Evolutionary conservation across 352 stramenopile genomes (phyloP), one percentile per base, ranked within the genome.

Genomic region (Phytophthora gonapodyides): DNA sequence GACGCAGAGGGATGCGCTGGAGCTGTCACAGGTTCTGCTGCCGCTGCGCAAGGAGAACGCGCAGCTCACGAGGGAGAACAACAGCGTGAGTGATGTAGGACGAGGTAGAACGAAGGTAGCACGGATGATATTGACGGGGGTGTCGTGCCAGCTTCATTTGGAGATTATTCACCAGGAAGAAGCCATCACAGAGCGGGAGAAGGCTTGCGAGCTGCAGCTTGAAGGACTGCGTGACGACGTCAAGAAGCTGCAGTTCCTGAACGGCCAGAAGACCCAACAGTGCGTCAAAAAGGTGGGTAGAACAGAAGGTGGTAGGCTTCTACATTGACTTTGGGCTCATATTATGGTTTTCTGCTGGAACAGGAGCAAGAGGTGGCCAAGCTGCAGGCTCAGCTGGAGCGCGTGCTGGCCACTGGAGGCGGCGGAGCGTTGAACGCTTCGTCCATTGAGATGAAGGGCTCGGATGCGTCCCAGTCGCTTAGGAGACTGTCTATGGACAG

Each of bases 131-230:
- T n/a, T n/a, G n/a, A n/a, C n/a, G n/a, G n/a, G n/a, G n/a, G n/a
- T n/a, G n/a, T n/a, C n/a, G n/a, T n/a, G n/a, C 15, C 46, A 92
- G 83, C 73, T 93, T 7, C 82, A 91, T 58, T 45, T 91, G 41
- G 81, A 93, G 62, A 80, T 90, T 46, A 93, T 93, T 51, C 84
- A 93, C 64, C 81, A 93, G 43, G 81, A 93, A 75, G 84, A 93
- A 47, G 73, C 76, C 16, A 76, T 91, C 33, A 75, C 68, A 5
- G 80, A 91, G 67, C 69, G 80, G 27, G 84, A 93, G 53, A 80
- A 84, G 27, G 51, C 66, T 5, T 91, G 81, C 43, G 75, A 89
- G 35, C 61, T 89, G 33, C 64, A 90, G 65, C 60, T 91, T 15
- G 75, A 93, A 53, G 69, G 71, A n/a, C 74, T 91, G 11, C 70